Evolutionary conservation across 208 protist genomes (phyloP).

Genomic region (Leptomonas seymouri): DNA sequence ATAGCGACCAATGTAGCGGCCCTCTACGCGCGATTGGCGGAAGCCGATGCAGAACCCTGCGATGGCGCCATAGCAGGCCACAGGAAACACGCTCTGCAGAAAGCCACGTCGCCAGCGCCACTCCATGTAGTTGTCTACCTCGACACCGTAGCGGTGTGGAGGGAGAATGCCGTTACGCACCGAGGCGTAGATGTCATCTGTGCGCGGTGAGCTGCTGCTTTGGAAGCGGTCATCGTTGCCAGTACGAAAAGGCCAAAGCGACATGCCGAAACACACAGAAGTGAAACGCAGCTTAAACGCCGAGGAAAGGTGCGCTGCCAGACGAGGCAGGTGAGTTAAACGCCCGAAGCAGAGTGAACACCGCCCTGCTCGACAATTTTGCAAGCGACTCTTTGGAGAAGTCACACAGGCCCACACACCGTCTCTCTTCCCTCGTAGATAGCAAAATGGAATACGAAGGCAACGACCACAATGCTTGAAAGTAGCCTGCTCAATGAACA

Average conservation of each 20-base stretch:
- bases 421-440: no score
- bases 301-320: not conserved
- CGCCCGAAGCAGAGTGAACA: no score
- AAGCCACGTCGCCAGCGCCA: slow-evolving; percentile 85
- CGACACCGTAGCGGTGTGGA: slow-evolving; percentile 58
- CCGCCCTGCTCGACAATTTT: no score
- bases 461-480: no score
- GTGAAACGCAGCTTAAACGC: not conserved
- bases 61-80: slow-evolving; percentile 63
- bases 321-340: not conserved
- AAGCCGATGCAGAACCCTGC: slow-evolving; percentile 71
- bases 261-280: slow-evolving; percentile 32
- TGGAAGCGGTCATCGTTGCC: slow-evolving; percentile 90
- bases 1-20: slow-evolving; percentile 81
- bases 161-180: slow-evolving; percentile 62
- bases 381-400: no score
- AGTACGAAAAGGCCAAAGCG: slow-evolving; percentile 85
- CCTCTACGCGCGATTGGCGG: slow-evolving; percentile 72
- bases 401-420: no score
- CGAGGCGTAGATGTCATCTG: slow-evolving; percentile 72
- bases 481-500: no score
- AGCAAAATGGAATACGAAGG: no score
- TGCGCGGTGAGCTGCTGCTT: slow-evolving; percentile 17
- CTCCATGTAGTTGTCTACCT: slow-evolving; percentile 76
- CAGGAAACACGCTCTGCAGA: slow-evolving; percentile 81